Percentiles rank a stretch among this genome's conserved stretches.
Conservation (phyloP, 345 rosid species). For the Lepidium africanum region DNA sequence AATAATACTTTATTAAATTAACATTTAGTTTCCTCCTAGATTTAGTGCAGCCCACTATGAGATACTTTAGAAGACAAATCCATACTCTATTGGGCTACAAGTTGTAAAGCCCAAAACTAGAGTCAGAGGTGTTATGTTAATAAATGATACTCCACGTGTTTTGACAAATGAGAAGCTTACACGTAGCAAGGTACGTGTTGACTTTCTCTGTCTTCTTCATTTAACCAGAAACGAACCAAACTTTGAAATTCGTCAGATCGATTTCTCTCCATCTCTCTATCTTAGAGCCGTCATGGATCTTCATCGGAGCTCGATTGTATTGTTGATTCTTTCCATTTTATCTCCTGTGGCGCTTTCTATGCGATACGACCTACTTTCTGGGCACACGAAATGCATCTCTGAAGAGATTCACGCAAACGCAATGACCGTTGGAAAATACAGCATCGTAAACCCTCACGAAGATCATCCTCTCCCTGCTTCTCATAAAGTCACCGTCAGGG, state of each 20-base stretch:
- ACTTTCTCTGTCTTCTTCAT: conserved; percentile 3
- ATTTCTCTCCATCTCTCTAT: neutral
- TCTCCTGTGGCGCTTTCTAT: conserved; percentile 37
- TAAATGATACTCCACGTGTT: neutral
- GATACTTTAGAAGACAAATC: neutral
- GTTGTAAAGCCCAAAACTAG: neutral
- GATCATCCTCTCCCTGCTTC: conserved; percentile 64
- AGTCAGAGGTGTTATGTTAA: neutral
- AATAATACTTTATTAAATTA: neutral
- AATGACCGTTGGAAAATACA: conserved; percentile 78
- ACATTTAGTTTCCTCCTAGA: too few relatives aligned
- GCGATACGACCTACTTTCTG: conserved; percentile 68
- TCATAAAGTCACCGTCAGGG: conserved; percentile 67
- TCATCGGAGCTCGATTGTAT: conserved; percentile 7
- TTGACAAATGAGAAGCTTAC: neutral
- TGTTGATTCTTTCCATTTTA: conserved; percentile 28
- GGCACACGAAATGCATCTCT: conserved; percentile 80
- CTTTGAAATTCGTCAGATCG: conserved; percentile 19
- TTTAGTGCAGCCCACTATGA: neutral
- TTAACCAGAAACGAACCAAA: neutral
- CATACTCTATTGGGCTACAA: neutral
- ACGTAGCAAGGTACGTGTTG: conserved; percentile 11
- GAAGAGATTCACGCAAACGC: conserved; percentile 74
- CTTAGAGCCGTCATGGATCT: conserved; percentile 20
- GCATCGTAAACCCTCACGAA: conserved; percentile 56